Conservation (phyloP, 2,329 filamentous ascomycete genomes). For the Microascus cirrosus region DNA sequence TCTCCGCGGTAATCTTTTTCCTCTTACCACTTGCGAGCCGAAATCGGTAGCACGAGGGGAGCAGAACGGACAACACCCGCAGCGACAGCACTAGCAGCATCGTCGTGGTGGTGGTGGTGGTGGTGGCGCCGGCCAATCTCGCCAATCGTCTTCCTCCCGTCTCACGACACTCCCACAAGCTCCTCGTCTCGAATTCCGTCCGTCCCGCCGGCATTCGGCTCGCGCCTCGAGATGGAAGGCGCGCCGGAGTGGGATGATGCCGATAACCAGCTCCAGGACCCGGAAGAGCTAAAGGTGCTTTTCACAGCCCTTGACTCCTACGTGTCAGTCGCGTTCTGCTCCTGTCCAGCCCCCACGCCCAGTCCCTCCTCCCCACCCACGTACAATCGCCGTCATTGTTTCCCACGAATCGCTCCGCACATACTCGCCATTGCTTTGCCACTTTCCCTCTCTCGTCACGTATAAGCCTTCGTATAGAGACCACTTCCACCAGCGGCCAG, state of each 20-base stretch:
- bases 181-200: background rate
- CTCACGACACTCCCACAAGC: background rate
- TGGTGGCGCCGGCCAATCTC: background rate
- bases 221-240: constrained; percentile 1
- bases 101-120: background rate
- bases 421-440: background rate
- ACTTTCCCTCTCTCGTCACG: background rate
- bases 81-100: background rate
- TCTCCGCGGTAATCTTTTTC: too few species aligned
- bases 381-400: background rate
- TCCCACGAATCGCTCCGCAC: background rate
- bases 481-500: background rate
- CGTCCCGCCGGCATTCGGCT: background rate
- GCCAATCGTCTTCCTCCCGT: background rate
- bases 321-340: constrained; percentile 46
- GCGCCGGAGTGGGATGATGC: constrained; percentile 6
- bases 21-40: background rate
- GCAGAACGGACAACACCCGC: background rate
- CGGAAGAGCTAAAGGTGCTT: constrained; percentile 70
- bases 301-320: constrained; percentile 83
- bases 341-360: background rate
- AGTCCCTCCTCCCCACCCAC: background rate
- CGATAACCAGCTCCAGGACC: constrained; percentile 33
- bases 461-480: background rate
- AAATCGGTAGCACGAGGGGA: background rate